These are phyloP conservation scores for Schizophyllum amplum DNA, from an alignment of 1,284 basidiomycete genomes.

Conservation along the genomic window DNA sequence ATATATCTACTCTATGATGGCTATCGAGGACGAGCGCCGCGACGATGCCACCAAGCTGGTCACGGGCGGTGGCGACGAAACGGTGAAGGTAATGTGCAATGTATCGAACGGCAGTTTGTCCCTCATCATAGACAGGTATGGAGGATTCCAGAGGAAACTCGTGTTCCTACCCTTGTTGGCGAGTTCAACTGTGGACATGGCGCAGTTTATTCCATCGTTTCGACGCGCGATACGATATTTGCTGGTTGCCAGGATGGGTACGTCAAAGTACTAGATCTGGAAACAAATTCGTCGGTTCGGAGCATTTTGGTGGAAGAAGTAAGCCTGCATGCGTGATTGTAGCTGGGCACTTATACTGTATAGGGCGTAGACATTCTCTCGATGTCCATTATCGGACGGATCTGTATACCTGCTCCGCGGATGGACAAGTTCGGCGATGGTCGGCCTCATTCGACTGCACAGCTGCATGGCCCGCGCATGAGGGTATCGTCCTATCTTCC, in stretches of 20 bases:
- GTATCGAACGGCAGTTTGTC: neutral
- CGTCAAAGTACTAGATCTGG: constrained; percentile 88
- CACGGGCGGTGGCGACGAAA: constrained; percentile 85
- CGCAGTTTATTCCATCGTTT: constrained; percentile 75
- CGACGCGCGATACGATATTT: constrained; percentile 75
- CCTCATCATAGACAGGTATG: constrained; percentile 36
- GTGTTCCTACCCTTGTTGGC: neutral
- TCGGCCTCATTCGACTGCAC: constrained; percentile 79
- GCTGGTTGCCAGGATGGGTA: constrained; percentile 93
- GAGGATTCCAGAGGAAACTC: constrained; percentile 32
- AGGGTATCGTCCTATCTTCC: constrained; percentile 77
- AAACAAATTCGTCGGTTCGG: constrained; percentile 80
- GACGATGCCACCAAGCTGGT: constrained; percentile 50
- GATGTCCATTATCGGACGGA: constrained; percentile 65
- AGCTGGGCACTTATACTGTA: too few species aligned
- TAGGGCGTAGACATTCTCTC: constrained; percentile 75
- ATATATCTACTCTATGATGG: constrained; percentile 84
- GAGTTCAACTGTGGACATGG: constrained; percentile 54
- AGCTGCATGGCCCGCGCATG: constrained; percentile 74
- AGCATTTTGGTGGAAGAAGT: constrained; percentile 83
- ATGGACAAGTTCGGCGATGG: constrained; percentile 79
- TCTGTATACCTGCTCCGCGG: constrained; percentile 77
- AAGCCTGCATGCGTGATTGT: too few species aligned
- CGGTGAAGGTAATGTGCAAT: constrained; percentile 55
- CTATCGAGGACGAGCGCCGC: constrained; percentile 30